These are phyloP conservation scores for Pseudogymnoascus sp. DNA, from an alignment of 2,329 filamentous ascomycete genomes.

Conservation along the genomic window DNA sequence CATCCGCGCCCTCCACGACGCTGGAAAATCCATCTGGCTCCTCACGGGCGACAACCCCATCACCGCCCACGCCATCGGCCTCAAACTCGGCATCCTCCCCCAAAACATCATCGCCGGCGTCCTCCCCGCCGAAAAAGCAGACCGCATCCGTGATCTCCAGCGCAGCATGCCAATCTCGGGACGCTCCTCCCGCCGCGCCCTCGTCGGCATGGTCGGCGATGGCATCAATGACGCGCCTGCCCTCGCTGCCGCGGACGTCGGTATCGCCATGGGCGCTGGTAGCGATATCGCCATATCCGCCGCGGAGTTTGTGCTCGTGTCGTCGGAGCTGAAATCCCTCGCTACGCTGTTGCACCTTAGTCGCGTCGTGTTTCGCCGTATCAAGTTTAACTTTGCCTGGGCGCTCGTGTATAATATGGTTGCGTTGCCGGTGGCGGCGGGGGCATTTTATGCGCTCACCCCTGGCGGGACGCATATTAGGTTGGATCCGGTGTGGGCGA, in stretches of 20 bases:
- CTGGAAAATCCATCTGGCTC: conserved; percentile 77
- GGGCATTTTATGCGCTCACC: conserved; percentile 43
- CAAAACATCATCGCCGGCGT: conserved; percentile 79
- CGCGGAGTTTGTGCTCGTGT: conserved; percentile 69
- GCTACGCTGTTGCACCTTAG: conserved; percentile 52
- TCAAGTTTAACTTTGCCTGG: conserved; percentile 61
- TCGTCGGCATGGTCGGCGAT: conserved; percentile 75
- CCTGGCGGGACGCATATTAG: conserved; percentile 48
- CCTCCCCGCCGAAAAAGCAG: conserved; percentile 73
- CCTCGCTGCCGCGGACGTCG: conserved; percentile 68
- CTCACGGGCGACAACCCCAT: conserved; percentile 82
- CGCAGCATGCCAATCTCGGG: conserved; percentile 2
- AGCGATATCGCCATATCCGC: conserved; percentile 73
- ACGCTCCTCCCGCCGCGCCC: conserved; percentile 32
- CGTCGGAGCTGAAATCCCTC: conserved; percentile 48
- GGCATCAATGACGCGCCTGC: conserved; percentile 79
- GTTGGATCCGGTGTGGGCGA: conserved; percentile 73
- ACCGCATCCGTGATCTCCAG: conserved; percentile 60
- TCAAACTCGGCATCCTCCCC: conserved; percentile 63
- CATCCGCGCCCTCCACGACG: conserved; percentile 54
- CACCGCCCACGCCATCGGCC: conserved; percentile 75
- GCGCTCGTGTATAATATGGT: conserved; percentile 55
- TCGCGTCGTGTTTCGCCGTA: conserved; percentile 51
- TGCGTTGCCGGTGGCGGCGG: conserved; percentile 56
- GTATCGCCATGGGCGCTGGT: conserved; percentile 69